Evolutionary conservation across 163 green algal genomes (phyloP).

Genomic region (Scenedesmus sp.): DNA sequence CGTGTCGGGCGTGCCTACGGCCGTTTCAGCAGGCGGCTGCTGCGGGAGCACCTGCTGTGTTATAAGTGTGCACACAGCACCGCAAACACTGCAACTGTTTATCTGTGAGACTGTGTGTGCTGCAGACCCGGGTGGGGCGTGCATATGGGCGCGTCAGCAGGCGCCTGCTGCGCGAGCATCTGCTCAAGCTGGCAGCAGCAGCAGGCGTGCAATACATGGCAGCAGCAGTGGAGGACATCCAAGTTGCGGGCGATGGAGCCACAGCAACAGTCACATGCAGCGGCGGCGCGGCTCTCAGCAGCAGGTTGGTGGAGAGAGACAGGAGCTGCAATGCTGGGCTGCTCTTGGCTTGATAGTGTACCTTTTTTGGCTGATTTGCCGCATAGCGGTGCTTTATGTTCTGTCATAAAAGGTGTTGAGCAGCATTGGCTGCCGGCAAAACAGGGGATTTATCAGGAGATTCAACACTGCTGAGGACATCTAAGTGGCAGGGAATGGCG

Average conservation of each 20-base stretch:
- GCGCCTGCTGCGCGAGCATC: constrained; percentile 70
- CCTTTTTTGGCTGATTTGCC: too few relatives aligned
- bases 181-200: constrained; percentile 74
- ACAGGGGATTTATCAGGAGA: too few relatives aligned
- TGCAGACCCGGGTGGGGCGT: constrained; percentile 74
- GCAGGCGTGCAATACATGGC: constrained; percentile 85
- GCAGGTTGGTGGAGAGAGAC: constrained; percentile 12
- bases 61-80: not conserved
- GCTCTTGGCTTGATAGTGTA: too few relatives aligned
- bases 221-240: constrained; percentile 71
- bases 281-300: not conserved
- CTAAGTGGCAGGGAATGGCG: not conserved
- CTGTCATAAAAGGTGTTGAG: too few relatives aligned
- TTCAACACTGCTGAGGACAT: constrained; percentile 40
- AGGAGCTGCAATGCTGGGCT: too few relatives aligned
- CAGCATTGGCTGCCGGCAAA: too few relatives aligned
- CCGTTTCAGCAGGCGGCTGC: constrained; percentile 75
- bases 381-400: too few relatives aligned
- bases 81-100: not conserved
- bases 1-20: constrained; percentile 79
- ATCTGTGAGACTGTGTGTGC: constrained; percentile 8
- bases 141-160: constrained; percentile 87
- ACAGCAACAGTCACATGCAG: constrained; percentile 31
- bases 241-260: not conserved
- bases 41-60: constrained; percentile 69